Percentiles rank a stretch among this genome's conserved stretches.
phyloP scores from a whole-genome alignment of 192 early-diverging fungal species.

The Gonapodya prolifera region DNA sequence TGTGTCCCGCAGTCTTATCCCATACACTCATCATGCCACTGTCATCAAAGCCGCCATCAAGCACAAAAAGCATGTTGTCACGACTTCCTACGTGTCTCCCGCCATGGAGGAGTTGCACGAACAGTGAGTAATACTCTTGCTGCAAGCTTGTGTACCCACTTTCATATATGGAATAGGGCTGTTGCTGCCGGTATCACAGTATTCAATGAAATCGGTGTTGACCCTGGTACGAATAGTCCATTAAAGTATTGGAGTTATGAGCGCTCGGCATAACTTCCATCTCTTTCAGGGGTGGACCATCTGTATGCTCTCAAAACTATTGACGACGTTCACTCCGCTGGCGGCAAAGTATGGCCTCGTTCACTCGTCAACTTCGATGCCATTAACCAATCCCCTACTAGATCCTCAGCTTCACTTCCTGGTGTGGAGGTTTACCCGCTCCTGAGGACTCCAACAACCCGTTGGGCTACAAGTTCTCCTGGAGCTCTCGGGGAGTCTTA shows the following conservation, averaged over 20 bases:
- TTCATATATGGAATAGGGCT: conserved; percentile 33
- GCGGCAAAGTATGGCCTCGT: conserved; percentile 54
- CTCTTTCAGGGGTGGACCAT: conserved; percentile 10
- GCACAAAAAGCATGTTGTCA: conserved; percentile 87
- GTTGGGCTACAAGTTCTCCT: conserved; percentile 98
- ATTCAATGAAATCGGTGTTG: conserved; percentile 97
- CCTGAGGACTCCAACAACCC: conserved; percentile 96
- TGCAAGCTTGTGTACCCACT: background rate
- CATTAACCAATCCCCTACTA: conserved; percentile 7
- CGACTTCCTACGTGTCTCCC: conserved; percentile 92
- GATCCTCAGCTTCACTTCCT: conserved; percentile 78
- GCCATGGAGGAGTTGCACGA: conserved; percentile 83
- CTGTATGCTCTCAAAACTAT: conserved; percentile 66
- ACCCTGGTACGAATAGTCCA: conserved; percentile 87
- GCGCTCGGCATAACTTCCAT: background rate
- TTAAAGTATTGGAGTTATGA: background rate
- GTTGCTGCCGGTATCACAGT: conserved; percentile 76
- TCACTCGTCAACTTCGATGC: background rate
- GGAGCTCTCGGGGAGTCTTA: conserved; percentile 96
- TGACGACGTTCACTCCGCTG: conserved; percentile 66
- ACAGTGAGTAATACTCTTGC: conserved; percentile 34
- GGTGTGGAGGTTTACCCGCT: conserved; percentile 96
- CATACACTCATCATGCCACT: conserved; percentile 75
- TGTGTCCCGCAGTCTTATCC: conserved; percentile 48
- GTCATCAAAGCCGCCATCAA: conserved; percentile 88